These are phyloP conservation scores for Penicillium sp. DNA, from an alignment of 2,329 filamentous ascomycete genomes.

Conservation along the genomic window DNA sequence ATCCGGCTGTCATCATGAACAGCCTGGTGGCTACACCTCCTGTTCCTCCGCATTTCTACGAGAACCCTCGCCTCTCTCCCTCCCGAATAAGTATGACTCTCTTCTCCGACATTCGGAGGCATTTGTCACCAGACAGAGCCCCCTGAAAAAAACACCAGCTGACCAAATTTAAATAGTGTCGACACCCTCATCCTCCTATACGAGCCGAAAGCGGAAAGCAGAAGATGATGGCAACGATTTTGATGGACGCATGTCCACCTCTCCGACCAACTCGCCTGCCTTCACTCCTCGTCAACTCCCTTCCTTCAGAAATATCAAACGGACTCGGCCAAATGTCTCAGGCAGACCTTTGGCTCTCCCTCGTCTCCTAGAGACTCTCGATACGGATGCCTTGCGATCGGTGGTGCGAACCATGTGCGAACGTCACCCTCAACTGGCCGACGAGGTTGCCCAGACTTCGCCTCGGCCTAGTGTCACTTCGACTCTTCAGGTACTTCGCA, in stretches of 20 bases:
- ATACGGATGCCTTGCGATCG: constrained; percentile 73
- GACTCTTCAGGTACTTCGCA: constrained; percentile 70
- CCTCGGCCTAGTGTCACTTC: constrained; percentile 80
- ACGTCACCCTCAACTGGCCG: constrained; percentile 74
- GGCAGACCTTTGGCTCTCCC: constrained; percentile 61
- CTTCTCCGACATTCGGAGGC: too few relatives aligned
- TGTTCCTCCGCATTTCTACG: constrained; percentile 58
- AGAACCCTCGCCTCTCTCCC: constrained; percentile 55
- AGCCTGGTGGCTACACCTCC: constrained; percentile 54
- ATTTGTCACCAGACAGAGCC: too few relatives aligned
- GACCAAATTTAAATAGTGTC: too few relatives aligned
- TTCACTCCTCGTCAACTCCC: constrained; percentile 62
- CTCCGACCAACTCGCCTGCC: constrained; percentile 75
- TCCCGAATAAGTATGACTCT: constrained; percentile 53
- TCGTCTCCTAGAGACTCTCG: constrained; percentile 89
- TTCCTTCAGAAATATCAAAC: constrained; percentile 62
- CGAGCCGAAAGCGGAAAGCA: constrained; percentile 76
- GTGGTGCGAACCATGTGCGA: constrained; percentile 90
- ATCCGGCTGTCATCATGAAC: constrained; percentile 51
- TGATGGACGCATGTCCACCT: constrained; percentile 85
- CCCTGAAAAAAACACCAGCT: too few relatives aligned
- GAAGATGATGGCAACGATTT: constrained; percentile 59
- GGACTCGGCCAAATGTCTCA: constrained; percentile 61
- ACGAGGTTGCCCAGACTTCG: constrained; percentile 75
- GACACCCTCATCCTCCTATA: constrained; percentile 38